These are phyloP conservation scores for Calonectria honghensis DNA, from an alignment of 2,329 filamentous ascomycete genomes.

Conservation along the genomic window DNA sequence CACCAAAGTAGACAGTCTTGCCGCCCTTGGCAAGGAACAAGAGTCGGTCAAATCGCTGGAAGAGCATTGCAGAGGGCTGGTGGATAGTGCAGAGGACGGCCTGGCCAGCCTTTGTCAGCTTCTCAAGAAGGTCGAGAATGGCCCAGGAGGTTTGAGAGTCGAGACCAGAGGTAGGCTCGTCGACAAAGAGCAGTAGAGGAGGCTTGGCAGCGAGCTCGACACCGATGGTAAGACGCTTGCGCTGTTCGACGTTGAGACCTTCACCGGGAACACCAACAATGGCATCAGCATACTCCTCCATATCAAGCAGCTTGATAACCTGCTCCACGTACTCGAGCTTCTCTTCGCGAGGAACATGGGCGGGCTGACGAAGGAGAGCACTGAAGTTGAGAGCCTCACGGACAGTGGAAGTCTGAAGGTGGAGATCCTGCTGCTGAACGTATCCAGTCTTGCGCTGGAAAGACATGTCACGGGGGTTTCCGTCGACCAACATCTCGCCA, in stretches of 20 bases:
- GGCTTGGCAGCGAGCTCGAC: slow-evolving; percentile 97
- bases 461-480: slow-evolving; percentile 81
- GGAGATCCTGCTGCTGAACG: slow-evolving; percentile 94
- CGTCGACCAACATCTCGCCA: slow-evolving; percentile 85
- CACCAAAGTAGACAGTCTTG: slow-evolving; percentile 87
- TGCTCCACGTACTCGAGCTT: slow-evolving; percentile 93
- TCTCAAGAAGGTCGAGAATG: slow-evolving; percentile 90
- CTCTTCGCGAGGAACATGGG: slow-evolving; percentile 81
- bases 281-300: slow-evolving; percentile 92
- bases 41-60: slow-evolving; percentile 91
- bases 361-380: slow-evolving; percentile 89
- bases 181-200: slow-evolving; percentile 90
- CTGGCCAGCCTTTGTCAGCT: slow-evolving; percentile 90
- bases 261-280: slow-evolving; percentile 93
- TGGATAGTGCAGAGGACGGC: slow-evolving; percentile 98
- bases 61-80: slow-evolving; percentile 96
- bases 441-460: slow-evolving; percentile 96
- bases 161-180: slow-evolving; percentile 95
- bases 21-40: slow-evolving; percentile 86
- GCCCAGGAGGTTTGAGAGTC: slow-evolving; percentile 96
- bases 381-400: slow-evolving; percentile 92
- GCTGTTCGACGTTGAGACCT: slow-evolving; percentile 83
- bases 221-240: slow-evolving; percentile 90
- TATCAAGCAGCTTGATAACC: slow-evolving; percentile 92
- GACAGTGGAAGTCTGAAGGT: slow-evolving; percentile 88